Percentiles rank a stretch among this genome's conserved stretches.
These are phyloP conservation scores for Echinochloa phyllopogon DNA, from an alignment of 176 grass and related monocot species.

Conservation along the genomic window DNA sequence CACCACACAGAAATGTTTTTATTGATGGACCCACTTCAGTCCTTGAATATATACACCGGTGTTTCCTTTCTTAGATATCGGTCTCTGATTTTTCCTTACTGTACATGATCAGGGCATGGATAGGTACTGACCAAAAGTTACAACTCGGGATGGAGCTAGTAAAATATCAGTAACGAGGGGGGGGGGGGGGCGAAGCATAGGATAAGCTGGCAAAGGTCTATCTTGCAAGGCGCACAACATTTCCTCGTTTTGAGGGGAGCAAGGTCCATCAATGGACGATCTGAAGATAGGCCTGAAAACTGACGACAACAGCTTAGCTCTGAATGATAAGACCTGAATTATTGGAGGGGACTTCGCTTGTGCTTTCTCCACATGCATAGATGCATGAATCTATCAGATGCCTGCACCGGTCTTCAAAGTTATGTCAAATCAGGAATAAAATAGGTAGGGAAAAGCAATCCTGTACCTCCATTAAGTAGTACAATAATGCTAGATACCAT, in stretches of 20 bases:
- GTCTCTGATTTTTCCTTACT: constrained; percentile 36
- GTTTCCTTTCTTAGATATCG: constrained; percentile 34
- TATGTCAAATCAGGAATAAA: constrained; percentile 58
- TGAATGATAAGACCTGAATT: constrained; percentile 57
- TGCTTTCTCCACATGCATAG: constrained; percentile 53
- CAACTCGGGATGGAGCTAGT: constrained; percentile 25
- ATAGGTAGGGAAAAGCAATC: constrained; percentile 51
- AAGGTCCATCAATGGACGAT: constrained; percentile 38
- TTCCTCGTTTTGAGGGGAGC: constrained; percentile 41
- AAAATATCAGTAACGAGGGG: constrained; percentile 29
- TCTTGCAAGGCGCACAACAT: constrained; percentile 37
- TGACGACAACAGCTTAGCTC: constrained; percentile 38
- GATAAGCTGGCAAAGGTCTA: constrained; percentile 45
- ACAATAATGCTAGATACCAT: constrained; percentile 57
- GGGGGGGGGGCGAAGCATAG: constrained; percentile 5
- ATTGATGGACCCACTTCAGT: constrained; percentile 27
- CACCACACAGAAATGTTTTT: constrained; percentile 54
- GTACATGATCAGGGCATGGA: constrained; percentile 38
- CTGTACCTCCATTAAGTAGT: constrained; percentile 53
- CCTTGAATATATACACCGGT: constrained; percentile 38
- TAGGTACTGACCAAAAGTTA: constrained; percentile 22
- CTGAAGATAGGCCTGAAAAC: constrained; percentile 43
- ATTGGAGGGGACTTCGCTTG: constrained; percentile 55
- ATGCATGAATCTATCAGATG: constrained; percentile 54
- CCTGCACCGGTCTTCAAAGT: constrained; percentile 58